Evolutionary conservation across 2,329 filamentous ascomycete species (phyloP), one percentile per base, ranked within the genome.

Genomic region (Colletotrichum magnum): DNA sequence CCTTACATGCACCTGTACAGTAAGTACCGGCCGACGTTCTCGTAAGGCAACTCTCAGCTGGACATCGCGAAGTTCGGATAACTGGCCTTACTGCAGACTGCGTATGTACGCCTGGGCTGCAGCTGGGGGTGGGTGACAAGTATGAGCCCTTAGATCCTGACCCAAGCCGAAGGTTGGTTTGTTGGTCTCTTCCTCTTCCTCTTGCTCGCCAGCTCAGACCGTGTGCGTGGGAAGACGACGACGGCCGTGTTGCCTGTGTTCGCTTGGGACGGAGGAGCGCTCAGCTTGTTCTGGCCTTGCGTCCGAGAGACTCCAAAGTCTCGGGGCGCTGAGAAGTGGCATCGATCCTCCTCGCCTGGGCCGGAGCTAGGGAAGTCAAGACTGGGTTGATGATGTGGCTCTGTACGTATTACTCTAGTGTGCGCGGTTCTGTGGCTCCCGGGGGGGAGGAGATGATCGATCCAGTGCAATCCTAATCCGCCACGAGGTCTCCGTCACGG

Each of bases 401-500:
- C n/a, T 21, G 56, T 58, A 24, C 21, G 21, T 24, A 24, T 24
- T 24, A 36, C 32, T 36, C 4, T 36, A 36, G 32, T 36, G 32
- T 36, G 32, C 32, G 32, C 32, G 13, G 21, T n/a, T 13, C 15
- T 16, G 52, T 58, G 64, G 64, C 45, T 47, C 59, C 59, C 58
- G 60, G 60, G 45, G 53, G 53, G 18, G 41, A 39, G 36, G 36
- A 64, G 65, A 64, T 64, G 65, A 68, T 53, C 47, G 65, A 48
- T 64, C 53, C 60, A 53, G 52, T 52, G 36, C 48, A 59, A 59
- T 59, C 43, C 57, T 21, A 64, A 58, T 41, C 61, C 54, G 50
- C 43, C 28, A 68, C 13, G 54, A 36, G 45, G 24, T 56, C 32
- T 51, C 56, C 66, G 50, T 58, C 62, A 28, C 60, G 56, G 56